Conservation (phyloP, 164 flowering plant genomes). For the Magnolia changhungtana region DNA sequence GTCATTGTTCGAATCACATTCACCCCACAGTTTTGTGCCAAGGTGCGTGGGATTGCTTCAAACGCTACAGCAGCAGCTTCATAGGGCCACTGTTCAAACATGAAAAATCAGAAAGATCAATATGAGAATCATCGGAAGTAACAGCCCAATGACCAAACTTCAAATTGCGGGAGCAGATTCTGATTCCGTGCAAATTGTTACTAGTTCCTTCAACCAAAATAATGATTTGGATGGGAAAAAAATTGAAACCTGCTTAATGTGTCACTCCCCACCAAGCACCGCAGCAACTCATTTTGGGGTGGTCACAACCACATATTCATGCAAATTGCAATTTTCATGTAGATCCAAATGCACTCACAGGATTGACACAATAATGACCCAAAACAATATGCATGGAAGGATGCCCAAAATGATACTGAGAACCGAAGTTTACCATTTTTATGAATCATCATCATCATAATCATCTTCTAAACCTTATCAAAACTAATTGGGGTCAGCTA, state of each 20-base stretch:
- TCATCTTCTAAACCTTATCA: no score
- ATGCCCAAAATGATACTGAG: neutral
- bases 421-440: neutral
- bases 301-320: neutral
- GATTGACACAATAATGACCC: no score
- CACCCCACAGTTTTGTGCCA: slow-evolving; percentile 95
- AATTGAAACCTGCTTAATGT: no score
- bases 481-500: no score
- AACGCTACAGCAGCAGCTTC: slow-evolving; percentile 99
- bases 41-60: slow-evolving; percentile 96
- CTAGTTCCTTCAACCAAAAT: neutral
- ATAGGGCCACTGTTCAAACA: slow-evolving; percentile 80
- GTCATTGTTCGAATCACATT: slow-evolving; percentile 95
- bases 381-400: neutral
- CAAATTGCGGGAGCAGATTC: neutral
- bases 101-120: neutral
- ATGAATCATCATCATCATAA: no score
- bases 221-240: neutral
- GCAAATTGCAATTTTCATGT: neutral
- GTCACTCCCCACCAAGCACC: no score
- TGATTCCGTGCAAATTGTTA: neutral
- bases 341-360: neutral
- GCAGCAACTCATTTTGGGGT: neutral
- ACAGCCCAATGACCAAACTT: neutral
- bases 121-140: neutral